Percentiles rank a stretch among this genome's conserved stretches.
These are phyloP conservation scores for Cryptosporidium baileyi DNA, from an alignment of 169 alveolate species.

Conservation along the genomic window DNA sequence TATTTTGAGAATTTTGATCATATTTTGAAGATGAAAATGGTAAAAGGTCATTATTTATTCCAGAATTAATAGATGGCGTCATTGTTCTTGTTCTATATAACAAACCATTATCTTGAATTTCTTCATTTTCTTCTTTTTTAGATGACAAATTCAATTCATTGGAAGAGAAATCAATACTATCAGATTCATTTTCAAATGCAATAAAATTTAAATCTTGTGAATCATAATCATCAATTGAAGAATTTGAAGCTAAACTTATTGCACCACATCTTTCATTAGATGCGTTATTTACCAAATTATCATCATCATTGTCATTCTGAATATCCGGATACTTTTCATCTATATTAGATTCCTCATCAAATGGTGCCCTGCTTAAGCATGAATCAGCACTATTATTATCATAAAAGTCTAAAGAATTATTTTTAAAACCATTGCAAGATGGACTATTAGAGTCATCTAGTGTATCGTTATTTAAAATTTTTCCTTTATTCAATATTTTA, in stretches of 20 bases:
- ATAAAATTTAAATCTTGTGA: slow-evolving; percentile 28
- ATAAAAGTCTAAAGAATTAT: background rate
- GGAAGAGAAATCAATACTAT: background rate
- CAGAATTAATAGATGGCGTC: background rate
- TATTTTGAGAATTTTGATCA: background rate
- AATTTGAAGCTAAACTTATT: slow-evolving; percentile 32
- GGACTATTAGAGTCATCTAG: too few relatives aligned
- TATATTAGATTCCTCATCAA: too few relatives aligned
- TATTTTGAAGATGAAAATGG: background rate
- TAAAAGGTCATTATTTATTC: background rate
- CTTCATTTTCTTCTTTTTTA: background rate
- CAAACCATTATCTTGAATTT: slow-evolving; percentile 17
- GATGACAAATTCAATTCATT: background rate
- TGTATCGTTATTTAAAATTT: too few relatives aligned
- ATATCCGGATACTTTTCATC: too few relatives aligned
- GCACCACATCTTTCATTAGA: background rate
- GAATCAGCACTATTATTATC: background rate
- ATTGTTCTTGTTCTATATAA: slow-evolving; percentile 52
- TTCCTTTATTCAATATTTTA: background rate
- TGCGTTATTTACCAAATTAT: background rate
- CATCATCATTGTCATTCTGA: too few relatives aligned
- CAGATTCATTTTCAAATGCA: slow-evolving; percentile 38
- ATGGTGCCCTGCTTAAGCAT: too few relatives aligned
- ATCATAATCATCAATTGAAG: slow-evolving; percentile 4
- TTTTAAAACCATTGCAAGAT: too few relatives aligned